Base-by-base conservation (phyloP, 345 rosid species). In the Leavenworthia alabamica region DNA sequence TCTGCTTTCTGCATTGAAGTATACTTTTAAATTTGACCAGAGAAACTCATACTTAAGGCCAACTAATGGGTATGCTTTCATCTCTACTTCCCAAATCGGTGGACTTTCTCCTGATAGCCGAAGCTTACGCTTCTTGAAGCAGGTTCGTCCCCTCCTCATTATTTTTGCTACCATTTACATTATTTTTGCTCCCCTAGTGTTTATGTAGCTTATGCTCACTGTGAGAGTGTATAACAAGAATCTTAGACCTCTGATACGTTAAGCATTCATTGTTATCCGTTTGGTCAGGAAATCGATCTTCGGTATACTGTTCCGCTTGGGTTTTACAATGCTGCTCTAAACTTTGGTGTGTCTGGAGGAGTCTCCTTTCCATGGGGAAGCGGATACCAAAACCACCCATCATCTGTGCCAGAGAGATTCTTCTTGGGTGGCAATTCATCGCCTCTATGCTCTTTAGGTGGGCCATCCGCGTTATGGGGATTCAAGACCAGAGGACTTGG, bases 101-200 rank as follows among this genome's bases (percentile, higher is more conserved):
- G 99, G 99, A 45, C 84, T 93, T 77, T 75, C 83, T 55, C 99
- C 99, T 58, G 99, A 90, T 71, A 80, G 84, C 68, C 84, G 83
- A 67, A 81, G 88, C 79, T 64, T 86, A 60, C 88, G 83, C 39
- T 93, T 89, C 68, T 40, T 87, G 66, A 90, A 90, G 77, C 97
- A 87, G 97, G 97, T 92, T 67, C 29, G 66, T 28, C 47, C 2
- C 13, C 52, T 67, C 48, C 15, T 45, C n/a, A 14, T 45, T 62
- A 43, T 54, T 70, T 14, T 13, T 51, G 15, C 59, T 14, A 11
- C 6, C 35, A 37, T 56, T 11, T 42, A 16, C 37, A 60, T 24
- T 11, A 41, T n/a, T n/a, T n/a, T n/a, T n/a, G n/a, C n/a, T n/a
- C n/a, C n/a, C n/a, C n/a, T n/a, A n/a, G n/a, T n/a, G n/a, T n/a